phyloP scores from a whole-genome alignment of 768 basidiomycete species.

The Russula sp. region DNA sequence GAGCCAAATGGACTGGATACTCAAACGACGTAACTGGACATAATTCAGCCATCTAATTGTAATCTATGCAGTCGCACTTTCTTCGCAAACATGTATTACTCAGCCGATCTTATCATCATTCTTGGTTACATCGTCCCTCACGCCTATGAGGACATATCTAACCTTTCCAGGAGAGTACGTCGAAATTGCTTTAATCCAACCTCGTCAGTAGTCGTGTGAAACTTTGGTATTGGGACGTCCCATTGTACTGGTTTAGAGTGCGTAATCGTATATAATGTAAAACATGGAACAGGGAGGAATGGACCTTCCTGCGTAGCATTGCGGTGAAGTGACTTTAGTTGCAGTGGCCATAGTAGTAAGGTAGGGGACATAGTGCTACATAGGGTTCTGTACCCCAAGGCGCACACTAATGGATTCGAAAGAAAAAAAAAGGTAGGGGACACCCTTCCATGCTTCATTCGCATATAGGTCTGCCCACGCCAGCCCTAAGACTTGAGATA shows the following conservation, averaged over 20 bases:
- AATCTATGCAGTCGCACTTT: background rate
- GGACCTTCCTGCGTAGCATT: background rate
- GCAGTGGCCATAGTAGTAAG: no score
- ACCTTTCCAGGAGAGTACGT: no score
- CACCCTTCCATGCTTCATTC: background rate
- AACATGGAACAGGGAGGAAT: background rate
- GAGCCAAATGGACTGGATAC: constrained; percentile 22
- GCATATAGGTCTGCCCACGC: no score
- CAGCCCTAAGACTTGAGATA: no score
- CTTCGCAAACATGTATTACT: constrained; percentile 2
- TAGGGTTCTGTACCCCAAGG: no score
- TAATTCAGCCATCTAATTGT: constrained; percentile 3
- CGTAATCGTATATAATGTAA: constrained; percentile 11
- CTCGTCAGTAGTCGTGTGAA: background rate
- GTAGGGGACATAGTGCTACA: background rate
- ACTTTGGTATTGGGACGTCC: background rate
- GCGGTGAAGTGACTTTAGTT: no score
- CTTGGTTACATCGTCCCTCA: background rate
- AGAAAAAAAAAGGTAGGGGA: no score
- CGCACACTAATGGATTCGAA: no score
- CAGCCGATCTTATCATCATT: constrained; percentile 4
- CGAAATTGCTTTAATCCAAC: background rate
- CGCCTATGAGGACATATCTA: background rate
- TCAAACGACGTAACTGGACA: constrained; percentile 16
- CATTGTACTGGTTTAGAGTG: background rate